Evolutionary conservation across 2,329 filamentous ascomycete species (phyloP), one percentile per base, ranked within the genome.

Genomic region (Lomentospora prolificans): DNA sequence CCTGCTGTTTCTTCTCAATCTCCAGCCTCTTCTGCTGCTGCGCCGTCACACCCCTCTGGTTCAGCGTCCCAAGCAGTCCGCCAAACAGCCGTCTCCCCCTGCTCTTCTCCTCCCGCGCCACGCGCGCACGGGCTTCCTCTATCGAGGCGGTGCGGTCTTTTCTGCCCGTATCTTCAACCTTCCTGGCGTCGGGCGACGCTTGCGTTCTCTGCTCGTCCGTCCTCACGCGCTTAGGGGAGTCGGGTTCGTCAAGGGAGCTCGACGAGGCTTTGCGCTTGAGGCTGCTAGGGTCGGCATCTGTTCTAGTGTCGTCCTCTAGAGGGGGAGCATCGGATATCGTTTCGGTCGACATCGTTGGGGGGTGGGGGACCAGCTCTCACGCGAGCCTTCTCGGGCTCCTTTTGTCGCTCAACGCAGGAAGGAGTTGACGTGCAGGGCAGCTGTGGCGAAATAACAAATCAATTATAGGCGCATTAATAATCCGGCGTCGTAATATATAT

Each of bases 31-130:
- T 84, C 70, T 80, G 86, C 70, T 86, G 83, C 74, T 76, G 81
- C 61, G 72, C 77, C 73, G 66, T 76, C 61, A 75, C 80, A 65
- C 78, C 79, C 63, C 30, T 25, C 71, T 92, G 87, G 69, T 86
- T 90, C 58, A 95, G 77, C 36, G 87, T 89, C 67, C 79, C 88
- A 58, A 94, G 75, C 57, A 95, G 72, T 33, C 86, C 88, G 59
- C 92, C 91, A 66, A 96, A 96, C 58, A 97, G 76, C 55, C 92
- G 81, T 69, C 88, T 86, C 22, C 89, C 88, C 36, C 92, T 86
- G 67, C 88, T 90, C 69, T 85, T 89, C 67, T 97, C 92, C 64
- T 95, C 87, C 57, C 84, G 68, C 5, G 51, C 44, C 10, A 48
- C 50, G 25, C 55, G 55, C 36, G 33, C 50, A 25, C 36, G 8